Evolutionary conservation across 495 filamentous ascomycete species (phyloP).

Genomic region (Neurospora tetrasperma): DNA sequence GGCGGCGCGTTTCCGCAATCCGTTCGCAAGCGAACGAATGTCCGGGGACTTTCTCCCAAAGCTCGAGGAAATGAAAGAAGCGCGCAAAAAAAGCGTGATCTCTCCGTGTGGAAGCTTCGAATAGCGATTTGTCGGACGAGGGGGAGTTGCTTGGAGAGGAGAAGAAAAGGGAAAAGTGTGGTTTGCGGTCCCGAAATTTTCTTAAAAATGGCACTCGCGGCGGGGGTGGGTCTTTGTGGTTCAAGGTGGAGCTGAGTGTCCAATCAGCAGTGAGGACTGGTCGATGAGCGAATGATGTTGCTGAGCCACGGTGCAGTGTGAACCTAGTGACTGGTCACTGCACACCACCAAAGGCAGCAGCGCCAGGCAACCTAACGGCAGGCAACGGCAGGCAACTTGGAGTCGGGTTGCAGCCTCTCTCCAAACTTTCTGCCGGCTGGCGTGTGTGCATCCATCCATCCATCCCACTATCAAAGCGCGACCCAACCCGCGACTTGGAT

Average conservation of each 20-base stretch:
- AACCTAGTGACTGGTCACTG: neutral
- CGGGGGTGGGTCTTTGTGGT: neutral
- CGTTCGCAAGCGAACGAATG: slow-evolving; percentile 46
- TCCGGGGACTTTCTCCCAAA: slow-evolving; percentile 99
- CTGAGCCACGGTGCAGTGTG: neutral
- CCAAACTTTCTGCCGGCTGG: neutral
- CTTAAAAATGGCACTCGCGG: slow-evolving; percentile 4
- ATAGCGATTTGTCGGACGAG: slow-evolving; percentile 99
- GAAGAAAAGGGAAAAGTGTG: slow-evolving; percentile 22
- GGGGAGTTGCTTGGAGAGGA: slow-evolving; percentile 44
- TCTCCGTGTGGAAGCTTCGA: slow-evolving; percentile 96
- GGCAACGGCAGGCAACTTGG: neutral
- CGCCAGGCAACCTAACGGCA: neutral
- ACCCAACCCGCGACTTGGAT: neutral
- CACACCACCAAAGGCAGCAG: neutral
- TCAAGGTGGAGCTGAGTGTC: neutral
- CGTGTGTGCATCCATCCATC: neutral
- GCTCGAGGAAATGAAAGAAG: slow-evolving; percentile 37
- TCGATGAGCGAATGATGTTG: neutral
- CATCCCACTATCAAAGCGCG: neutral
- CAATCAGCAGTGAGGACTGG: neutral
- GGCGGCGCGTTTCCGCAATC: slow-evolving; percentile 94
- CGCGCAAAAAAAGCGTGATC: slow-evolving; percentile 24
- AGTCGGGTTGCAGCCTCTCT: neutral
- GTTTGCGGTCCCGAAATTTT: slow-evolving; percentile 15